A percentile compares a stretch with the other conserved stretches of the same genome.
phyloP scores from a whole-genome alignment of 257 asterid species.

The Apocynum venetum region DNA sequence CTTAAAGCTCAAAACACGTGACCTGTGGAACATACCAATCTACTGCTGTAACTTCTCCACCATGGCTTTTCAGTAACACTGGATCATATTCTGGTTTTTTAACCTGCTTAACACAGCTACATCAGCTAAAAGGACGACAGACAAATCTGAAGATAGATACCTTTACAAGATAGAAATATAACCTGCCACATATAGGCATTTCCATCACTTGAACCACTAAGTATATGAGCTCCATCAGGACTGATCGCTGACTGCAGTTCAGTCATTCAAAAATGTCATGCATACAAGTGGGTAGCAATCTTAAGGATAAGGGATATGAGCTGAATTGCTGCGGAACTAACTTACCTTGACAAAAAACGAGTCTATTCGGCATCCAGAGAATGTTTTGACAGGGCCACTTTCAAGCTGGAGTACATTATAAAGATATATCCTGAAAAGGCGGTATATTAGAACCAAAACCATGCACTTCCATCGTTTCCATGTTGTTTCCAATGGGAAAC shows the following conservation, averaged over 20 bases:
- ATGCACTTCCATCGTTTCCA: background rate
- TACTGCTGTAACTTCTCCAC: conserved; percentile 91
- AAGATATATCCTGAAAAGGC: conserved; percentile 66
- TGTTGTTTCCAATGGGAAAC: background rate
- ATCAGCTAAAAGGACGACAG: conserved; percentile 3
- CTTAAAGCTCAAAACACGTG: background rate
- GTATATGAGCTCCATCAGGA: conserved; percentile 90
- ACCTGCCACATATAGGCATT: conserved; percentile 96
- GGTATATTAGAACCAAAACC: conserved; percentile 10
- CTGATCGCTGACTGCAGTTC: conserved; percentile 70
- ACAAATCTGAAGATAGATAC: background rate
- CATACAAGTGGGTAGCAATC: background rate
- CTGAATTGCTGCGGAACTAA: background rate
- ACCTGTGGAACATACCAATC: conserved; percentile 53
- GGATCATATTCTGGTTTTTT: conserved; percentile 66
- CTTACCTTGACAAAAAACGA: conserved; percentile 93
- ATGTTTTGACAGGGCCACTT: conserved; percentile 62
- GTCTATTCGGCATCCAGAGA: conserved; percentile 63
- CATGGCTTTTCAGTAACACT: conserved; percentile 63
- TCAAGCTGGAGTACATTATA: conserved; percentile 82
- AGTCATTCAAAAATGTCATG: conserved; percentile 17
- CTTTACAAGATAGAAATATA: conserved; percentile 10
- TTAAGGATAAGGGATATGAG: background rate
- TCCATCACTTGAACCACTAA: conserved; percentile 96
- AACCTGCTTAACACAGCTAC: conserved; percentile 43